Percentiles rank a stretch among this genome's conserved stretches.
phyloP scores from a whole-genome alignment of 768 basidiomycete genomes.

The Astraeus odoratus region DNA sequence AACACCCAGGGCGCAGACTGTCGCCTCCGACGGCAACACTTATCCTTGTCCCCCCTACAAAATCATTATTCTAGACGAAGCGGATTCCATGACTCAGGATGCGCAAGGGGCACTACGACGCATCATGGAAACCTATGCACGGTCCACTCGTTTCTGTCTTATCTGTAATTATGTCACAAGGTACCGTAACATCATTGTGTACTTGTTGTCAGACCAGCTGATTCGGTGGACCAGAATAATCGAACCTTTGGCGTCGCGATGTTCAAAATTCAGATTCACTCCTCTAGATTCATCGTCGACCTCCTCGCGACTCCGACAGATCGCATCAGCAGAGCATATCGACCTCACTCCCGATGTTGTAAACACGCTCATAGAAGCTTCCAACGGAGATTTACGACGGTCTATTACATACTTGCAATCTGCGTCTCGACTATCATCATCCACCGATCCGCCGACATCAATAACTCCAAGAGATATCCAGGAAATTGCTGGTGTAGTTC shows the following conservation, averaged over 20 bases:
- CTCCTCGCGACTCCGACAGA: slow-evolving; percentile 65
- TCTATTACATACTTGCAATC: slow-evolving; percentile 98
- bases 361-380: slow-evolving; percentile 66
- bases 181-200: slow-evolving; percentile 36
- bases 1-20: slow-evolving; percentile 73
- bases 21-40: slow-evolving; percentile 67
- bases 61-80: slow-evolving; percentile 97
- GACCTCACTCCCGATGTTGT: slow-evolving; percentile 52
- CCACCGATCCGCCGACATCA: slow-evolving; percentile 61
- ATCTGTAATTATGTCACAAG: slow-evolving; percentile 99
- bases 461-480: slow-evolving; percentile 80
- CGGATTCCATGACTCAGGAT: slow-evolving; percentile 99
- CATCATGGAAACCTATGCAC: slow-evolving; percentile 99
- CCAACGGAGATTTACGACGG: slow-evolving; percentile 89
- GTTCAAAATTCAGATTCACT: slow-evolving; percentile 97
- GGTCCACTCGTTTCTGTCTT: slow-evolving; percentile 95
- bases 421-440: slow-evolving; percentile 78
- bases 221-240: slow-evolving; percentile 64
- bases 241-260: slow-evolving; percentile 96
- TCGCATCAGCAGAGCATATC: slow-evolving; percentile 73
- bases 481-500: slow-evolving; percentile 96
- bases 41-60: slow-evolving; percentile 99
- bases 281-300: slow-evolving; percentile 81
- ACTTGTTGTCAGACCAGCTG: not conserved
- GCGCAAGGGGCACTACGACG: slow-evolving; percentile 93